Evolutionary conservation across 306 rosid genomes (phyloP).

Genomic region (Vigna trinervia): DNA sequence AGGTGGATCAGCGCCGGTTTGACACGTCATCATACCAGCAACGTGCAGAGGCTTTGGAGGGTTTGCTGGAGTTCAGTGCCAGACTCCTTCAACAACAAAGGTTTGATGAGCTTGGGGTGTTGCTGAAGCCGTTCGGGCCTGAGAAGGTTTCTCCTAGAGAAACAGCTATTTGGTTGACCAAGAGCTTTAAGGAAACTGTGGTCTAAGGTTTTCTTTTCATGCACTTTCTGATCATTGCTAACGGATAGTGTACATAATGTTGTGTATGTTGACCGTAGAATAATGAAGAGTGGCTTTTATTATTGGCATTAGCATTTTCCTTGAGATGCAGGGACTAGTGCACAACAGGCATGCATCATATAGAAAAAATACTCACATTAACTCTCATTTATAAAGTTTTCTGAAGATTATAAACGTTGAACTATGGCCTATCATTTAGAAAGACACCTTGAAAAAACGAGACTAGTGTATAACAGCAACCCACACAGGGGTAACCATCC

Average conservation of each 20-base stretch:
- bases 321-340: not conserved
- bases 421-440: not conserved
- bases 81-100: slow-evolving; percentile 75
- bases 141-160: slow-evolving; percentile 97
- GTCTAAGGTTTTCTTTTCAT: slow-evolving; percentile 39
- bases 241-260: slow-evolving; percentile 35
- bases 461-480: not conserved
- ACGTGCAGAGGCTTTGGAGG: slow-evolving; percentile 96
- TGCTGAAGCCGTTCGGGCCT: slow-evolving; percentile 92
- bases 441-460: not conserved
- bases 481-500: too few species aligned
- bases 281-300: slow-evolving; percentile 32
- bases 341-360: not conserved
- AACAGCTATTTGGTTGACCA: slow-evolving; percentile 98
- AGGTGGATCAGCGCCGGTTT: slow-evolving; percentile 57
- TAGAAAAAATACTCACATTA: not conserved
- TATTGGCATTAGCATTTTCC: slow-evolving; percentile 18
- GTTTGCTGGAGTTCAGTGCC: slow-evolving; percentile 97
- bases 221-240: slow-evolving; percentile 10
- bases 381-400: not conserved
- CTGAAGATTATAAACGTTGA: not conserved
- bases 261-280: slow-evolving; percentile 31
- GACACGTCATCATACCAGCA: slow-evolving; percentile 86
- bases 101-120: slow-evolving; percentile 90
- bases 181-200: slow-evolving; percentile 79